Evolutionary conservation across 2,329 filamentous ascomycete species (phyloP).

Genomic region (Pyricularia pennisetigena): DNA sequence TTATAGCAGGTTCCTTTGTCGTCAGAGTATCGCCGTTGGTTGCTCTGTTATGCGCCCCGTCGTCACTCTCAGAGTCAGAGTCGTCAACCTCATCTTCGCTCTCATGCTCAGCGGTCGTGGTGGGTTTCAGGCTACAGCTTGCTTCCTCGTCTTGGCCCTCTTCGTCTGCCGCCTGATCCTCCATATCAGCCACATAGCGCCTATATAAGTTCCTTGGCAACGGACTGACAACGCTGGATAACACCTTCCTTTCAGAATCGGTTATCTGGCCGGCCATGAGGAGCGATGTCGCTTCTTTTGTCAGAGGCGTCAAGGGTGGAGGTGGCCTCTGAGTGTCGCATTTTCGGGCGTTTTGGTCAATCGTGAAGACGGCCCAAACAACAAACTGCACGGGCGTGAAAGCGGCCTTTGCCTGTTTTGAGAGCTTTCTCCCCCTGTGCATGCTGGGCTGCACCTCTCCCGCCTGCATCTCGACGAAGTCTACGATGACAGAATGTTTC

Average conservation of each 20-base stretch:
- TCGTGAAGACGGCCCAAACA: constrained; percentile 9
- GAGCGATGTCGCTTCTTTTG: not conserved
- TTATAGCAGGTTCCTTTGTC: not conserved
- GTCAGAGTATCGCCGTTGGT: not conserved
- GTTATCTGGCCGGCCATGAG: not conserved
- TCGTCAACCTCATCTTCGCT: not conserved
- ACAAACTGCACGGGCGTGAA: constrained; percentile 7
- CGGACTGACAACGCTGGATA: not conserved
- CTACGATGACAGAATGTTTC: constrained; percentile 9
- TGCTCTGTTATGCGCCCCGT: not conserved
- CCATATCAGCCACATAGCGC: not conserved
- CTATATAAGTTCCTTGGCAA: not conserved
- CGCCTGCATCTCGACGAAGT: constrained; percentile 8
- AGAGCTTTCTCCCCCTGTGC: constrained; percentile 5
- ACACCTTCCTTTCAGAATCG: not conserved
- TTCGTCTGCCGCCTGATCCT: not conserved
- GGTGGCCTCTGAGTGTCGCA: not conserved
- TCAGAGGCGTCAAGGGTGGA: not conserved
- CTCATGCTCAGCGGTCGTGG: not conserved
- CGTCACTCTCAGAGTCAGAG: not conserved
- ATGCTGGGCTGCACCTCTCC: constrained; percentile 7
- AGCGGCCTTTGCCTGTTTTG: not conserved
- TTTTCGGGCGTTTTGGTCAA: not conserved
- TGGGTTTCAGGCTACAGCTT: not conserved
- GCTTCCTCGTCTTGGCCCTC: not conserved